Evolutionary conservation across 208 protist genomes (phyloP).

Genomic region (Acanthamoeba castellanii): DNA sequence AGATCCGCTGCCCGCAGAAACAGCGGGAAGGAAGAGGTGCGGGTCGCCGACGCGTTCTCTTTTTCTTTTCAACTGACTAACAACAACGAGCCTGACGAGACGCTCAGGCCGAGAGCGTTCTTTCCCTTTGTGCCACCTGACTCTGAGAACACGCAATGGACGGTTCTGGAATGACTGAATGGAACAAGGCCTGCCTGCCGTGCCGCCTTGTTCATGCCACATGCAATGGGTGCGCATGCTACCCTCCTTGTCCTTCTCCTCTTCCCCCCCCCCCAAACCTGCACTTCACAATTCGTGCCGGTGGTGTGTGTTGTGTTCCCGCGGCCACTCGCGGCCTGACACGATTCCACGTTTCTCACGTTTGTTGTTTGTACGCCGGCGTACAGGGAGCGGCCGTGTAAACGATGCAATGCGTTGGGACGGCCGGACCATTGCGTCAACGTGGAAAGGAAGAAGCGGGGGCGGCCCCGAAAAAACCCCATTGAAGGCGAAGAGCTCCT

Average conservation of each 20-base stretch:
- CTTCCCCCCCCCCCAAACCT: not conserved
- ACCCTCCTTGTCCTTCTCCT: not conserved
- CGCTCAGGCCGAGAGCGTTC: not conserved
- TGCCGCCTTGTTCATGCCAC: constrained; percentile 15
- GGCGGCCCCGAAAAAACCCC: constrained; percentile 17
- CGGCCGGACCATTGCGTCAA: constrained; percentile 17
- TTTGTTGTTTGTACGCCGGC: not conserved
- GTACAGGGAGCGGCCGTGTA: constrained; percentile 1
- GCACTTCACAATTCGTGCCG: too few relatives aligned
- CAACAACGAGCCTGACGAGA: not conserved
- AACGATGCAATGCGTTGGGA: constrained; percentile 18
- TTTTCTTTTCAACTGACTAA: not conserved
- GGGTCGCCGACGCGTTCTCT: not conserved
- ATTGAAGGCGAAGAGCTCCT: constrained; percentile 35
- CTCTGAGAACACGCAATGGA: not conserved
- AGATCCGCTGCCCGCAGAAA: not conserved
- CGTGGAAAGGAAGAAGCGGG: constrained; percentile 46
- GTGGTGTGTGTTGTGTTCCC: not conserved
- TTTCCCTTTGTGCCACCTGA: not conserved
- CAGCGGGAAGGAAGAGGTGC: not conserved
- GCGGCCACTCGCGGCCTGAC: not conserved
- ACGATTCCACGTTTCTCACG: not conserved
- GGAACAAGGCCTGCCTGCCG: constrained; percentile 20
- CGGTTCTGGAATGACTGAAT: constrained; percentile 1
- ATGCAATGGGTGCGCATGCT: not conserved